Evolutionary conservation across 768 basidiomycete species (phyloP).

Genomic region (Phylloporus rhodoxanthus): DNA sequence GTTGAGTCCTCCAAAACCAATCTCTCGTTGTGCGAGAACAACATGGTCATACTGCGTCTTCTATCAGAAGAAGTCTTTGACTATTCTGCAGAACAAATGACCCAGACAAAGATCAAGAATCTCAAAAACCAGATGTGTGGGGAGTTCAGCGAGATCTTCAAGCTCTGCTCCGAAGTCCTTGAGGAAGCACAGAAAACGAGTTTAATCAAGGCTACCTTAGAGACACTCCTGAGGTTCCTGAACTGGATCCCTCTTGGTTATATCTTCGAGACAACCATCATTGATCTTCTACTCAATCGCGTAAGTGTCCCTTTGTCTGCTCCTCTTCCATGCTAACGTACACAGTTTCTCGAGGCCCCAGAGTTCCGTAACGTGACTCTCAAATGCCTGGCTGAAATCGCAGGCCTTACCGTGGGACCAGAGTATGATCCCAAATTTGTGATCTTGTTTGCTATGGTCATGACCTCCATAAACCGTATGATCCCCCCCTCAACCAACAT

Average conservation of each 20-base stretch:
- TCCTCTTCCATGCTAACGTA: slow-evolving; percentile 7
- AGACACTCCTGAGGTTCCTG: slow-evolving; percentile 90
- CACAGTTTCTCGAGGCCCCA: slow-evolving; percentile 89
- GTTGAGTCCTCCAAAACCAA: slow-evolving; percentile 97
- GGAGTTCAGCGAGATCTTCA: slow-evolving; percentile 97
- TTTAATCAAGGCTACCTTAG: slow-evolving; percentile 88
- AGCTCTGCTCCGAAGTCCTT: slow-evolving; percentile 91
- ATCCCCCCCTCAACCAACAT: slow-evolving; percentile 94
- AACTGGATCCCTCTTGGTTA: slow-evolving; percentile 99
- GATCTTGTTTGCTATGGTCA: slow-evolving; percentile 95
- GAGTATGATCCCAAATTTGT: slow-evolving; percentile 99
- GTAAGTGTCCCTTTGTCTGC: slow-evolving; percentile 44
- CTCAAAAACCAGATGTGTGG: slow-evolving; percentile 98
- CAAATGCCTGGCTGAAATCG: slow-evolving; percentile 95
- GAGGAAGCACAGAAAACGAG: slow-evolving; percentile 96
- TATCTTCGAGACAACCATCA: slow-evolving; percentile 97
- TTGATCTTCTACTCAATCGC: slow-evolving; percentile 85
- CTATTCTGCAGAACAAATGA: slow-evolving; percentile 98
- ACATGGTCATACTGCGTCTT: slow-evolving; percentile 96
- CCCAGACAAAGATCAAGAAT: slow-evolving; percentile 94
- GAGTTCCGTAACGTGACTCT: slow-evolving; percentile 97
- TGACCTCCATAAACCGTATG: slow-evolving; percentile 97
- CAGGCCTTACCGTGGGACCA: slow-evolving; percentile 86
- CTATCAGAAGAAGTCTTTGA: slow-evolving; percentile 99
- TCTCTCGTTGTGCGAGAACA: slow-evolving; percentile 96